Evolutionary conservation across 2,329 filamentous ascomycete genomes (phyloP).

Genomic region (Ophiostoma ips): DNA sequence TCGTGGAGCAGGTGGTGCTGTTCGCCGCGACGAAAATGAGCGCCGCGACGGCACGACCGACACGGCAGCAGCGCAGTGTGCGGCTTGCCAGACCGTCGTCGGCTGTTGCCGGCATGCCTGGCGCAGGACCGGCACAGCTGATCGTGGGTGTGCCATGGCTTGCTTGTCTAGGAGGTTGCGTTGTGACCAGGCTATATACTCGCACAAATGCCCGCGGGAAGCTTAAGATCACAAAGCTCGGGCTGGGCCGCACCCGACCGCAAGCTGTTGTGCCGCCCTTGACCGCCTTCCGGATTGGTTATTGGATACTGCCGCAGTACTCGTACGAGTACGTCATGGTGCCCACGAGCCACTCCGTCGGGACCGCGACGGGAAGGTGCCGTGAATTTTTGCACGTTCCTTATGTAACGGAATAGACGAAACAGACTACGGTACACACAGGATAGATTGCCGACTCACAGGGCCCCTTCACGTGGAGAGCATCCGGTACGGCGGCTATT

Average conservation of each 20-base stretch:
- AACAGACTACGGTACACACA: too few relatives aligned
- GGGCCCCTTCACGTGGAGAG: too few relatives aligned
- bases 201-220: too few relatives aligned
- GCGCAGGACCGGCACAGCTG: slow-evolving; percentile 5
- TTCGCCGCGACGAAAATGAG: background rate
- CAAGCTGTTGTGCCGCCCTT: background rate
- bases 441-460: too few relatives aligned
- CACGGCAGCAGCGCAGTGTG: background rate
- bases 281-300: slow-evolving; percentile 4
- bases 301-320: background rate
- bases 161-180: background rate
- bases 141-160: slow-evolving; percentile 5
- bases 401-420: too few relatives aligned
- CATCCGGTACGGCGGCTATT: too few relatives aligned
- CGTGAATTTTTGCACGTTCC: too few relatives aligned
- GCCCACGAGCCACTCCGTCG: slow-evolving; percentile 1
- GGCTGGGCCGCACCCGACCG: too few relatives aligned
- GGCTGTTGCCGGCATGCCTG: slow-evolving; percentile 4
- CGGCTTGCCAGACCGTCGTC: background rate
- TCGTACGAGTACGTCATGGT: slow-evolving; percentile 5
- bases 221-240: too few relatives aligned
- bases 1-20: background rate
- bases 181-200: background rate
- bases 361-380: background rate
- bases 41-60: background rate